Evolutionary conservation across 208 protist species (phyloP).

Genomic region (Trypanosoma boissoni): DNA sequence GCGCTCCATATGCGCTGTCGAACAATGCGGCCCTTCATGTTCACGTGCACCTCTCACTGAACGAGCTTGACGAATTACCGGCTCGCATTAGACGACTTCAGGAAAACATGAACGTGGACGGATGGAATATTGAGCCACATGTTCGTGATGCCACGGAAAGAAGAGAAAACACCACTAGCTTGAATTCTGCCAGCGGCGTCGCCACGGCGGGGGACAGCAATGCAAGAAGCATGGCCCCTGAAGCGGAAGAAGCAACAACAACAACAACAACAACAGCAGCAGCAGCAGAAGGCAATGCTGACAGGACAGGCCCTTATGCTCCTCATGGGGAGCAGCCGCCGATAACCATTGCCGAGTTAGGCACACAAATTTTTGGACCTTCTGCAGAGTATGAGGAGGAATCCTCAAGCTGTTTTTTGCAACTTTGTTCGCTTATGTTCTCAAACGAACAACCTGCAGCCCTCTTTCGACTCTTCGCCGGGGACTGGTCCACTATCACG

Average conservation of each 20-base stretch:
- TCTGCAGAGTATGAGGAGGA: neutral
- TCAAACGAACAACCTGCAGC: neutral
- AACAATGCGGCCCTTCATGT: slow-evolving; percentile 57
- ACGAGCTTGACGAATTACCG: slow-evolving; percentile 63
- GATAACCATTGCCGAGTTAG: neutral
- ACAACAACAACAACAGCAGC: neutral
- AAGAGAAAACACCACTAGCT: too few species aligned
- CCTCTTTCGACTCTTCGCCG: neutral
- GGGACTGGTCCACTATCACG: neutral
- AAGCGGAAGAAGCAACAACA: too few species aligned
- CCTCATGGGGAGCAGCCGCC: too few species aligned
- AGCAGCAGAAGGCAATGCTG: neutral
- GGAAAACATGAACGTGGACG: slow-evolving; percentile 22
- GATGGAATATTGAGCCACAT: slow-evolving; percentile 10
- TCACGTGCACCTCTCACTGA: slow-evolving; percentile 66
- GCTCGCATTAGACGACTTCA: slow-evolving; percentile 39
- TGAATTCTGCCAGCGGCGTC: too few species aligned
- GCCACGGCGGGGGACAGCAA: too few species aligned
- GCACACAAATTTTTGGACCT: neutral
- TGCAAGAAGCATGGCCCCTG: too few species aligned
- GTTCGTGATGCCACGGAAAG: slow-evolving; percentile 13
- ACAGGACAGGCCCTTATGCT: neutral
- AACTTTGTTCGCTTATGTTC: neutral
- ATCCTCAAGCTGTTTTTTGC: neutral
- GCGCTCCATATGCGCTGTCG: too few species aligned